These are phyloP conservation scores for Malus domestica DNA, from an alignment of 306 rosid genomes.

Conservation along the genomic window DNA sequence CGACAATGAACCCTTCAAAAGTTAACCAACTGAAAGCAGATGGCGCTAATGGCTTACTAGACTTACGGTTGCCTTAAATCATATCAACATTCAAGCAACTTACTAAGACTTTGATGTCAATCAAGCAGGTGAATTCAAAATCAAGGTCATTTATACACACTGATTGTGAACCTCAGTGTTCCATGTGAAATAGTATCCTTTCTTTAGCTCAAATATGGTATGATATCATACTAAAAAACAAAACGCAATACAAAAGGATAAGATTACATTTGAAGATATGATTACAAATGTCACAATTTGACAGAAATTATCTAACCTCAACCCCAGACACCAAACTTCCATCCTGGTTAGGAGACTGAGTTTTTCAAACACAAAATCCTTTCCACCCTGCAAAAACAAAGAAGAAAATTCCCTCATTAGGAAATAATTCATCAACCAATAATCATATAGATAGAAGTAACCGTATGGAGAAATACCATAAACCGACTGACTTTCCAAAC, in stretches of 20 bases:
- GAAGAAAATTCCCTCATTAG: not conserved
- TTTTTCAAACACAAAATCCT: conserved; percentile 13
- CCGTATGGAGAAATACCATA: not conserved
- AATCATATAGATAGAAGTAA: not conserved
- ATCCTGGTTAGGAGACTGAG: conserved; percentile 18
- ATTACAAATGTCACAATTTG: conserved; percentile 27
- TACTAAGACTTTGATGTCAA: conserved; percentile 13
- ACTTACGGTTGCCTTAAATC: not conserved
- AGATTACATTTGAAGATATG: conserved; percentile 8
- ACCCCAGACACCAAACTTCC: conserved; percentile 9
- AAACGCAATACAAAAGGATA: not conserved
- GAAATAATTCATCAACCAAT: not conserved
- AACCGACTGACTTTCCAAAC: not conserved
- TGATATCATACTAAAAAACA: not conserved
- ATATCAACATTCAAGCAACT: conserved; percentile 10
- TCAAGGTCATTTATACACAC: conserved; percentile 13
- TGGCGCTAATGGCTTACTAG: not conserved
- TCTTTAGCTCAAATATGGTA: conserved; percentile 4
- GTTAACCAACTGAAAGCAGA: not conserved
- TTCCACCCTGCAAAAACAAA: conserved; percentile 22
- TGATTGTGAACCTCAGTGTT: not conserved
- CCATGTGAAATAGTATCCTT: conserved; percentile 7
- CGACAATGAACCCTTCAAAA: not conserved
- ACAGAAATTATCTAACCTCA: conserved; percentile 15
- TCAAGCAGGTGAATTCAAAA: conserved; percentile 21